phyloP scores from a whole-genome alignment of 345 rosid genomes.

The Carallia pectinifolia region DNA sequence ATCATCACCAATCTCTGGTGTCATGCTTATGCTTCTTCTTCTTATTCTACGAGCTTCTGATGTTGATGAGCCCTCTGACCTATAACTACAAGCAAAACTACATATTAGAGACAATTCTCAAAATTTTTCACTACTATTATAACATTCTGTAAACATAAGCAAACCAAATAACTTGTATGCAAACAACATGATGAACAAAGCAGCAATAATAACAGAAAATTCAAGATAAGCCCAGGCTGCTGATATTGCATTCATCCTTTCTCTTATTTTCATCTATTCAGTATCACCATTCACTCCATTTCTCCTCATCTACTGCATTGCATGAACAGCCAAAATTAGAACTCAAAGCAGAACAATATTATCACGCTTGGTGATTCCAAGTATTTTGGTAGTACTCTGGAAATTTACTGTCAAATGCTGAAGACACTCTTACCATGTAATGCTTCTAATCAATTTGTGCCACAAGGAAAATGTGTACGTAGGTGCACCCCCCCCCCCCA shows the following conservation, averaged over 20 bases:
- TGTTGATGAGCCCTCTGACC: conserved; percentile 80
- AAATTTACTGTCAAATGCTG: too few species aligned
- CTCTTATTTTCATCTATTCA: not conserved
- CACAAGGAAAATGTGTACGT: too few species aligned
- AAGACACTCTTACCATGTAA: too few species aligned
- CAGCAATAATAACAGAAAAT: not conserved
- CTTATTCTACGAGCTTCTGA: conserved; percentile 80
- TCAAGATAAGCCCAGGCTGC: not conserved
- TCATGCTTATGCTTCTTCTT: conserved; percentile 97
- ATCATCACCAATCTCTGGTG: conserved; percentile 98
- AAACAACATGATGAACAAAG: not conserved
- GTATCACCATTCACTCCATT: not conserved
- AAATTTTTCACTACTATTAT: too few species aligned
- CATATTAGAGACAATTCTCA: not conserved
- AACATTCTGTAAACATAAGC: not conserved
- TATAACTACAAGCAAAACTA: conserved; percentile 37
- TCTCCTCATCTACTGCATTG: not conserved
- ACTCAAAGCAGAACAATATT: not conserved
- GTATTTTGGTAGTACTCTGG: too few species aligned
- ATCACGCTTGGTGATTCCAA: too few species aligned
- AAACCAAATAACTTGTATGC: not conserved
- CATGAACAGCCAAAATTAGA: not conserved
- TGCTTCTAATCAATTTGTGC: too few species aligned
- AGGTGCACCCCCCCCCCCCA: too few species aligned
- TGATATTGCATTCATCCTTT: not conserved